Conservation (phyloP, 2,329 filamentous ascomycete genomes). For the Pseudopyricularia cyperi region DNA sequence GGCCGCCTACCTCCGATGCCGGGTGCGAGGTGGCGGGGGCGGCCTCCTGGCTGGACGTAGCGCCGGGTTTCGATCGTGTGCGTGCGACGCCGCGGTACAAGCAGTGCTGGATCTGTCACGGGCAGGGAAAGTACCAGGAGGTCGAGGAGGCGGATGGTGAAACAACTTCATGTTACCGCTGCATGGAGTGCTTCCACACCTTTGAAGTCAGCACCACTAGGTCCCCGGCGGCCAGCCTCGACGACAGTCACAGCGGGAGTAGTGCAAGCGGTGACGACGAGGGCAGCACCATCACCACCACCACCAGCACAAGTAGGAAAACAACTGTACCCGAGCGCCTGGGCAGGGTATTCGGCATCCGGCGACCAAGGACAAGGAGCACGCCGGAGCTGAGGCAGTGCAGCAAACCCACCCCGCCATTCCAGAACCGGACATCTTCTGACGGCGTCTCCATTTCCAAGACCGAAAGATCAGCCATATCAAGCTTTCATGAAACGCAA, state of each 20-base stretch:
- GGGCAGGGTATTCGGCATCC: neutral
- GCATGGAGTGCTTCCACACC: constrained; percentile 1
- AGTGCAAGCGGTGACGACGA: no score
- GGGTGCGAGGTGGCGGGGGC: no score
- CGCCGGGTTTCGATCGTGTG: neutral
- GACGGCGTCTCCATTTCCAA: neutral
- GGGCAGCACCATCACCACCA: neutral
- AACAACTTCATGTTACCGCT: neutral
- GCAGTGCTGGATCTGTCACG: neutral
- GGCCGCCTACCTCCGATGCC: no score
- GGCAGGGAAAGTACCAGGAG: neutral
- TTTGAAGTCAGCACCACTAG: neutral
- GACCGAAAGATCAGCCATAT: no score
- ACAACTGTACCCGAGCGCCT: neutral
- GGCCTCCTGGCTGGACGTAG: no score
- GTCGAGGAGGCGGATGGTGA: neutral
- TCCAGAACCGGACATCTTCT: neutral
- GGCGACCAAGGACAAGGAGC: neutral
- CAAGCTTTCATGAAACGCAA: no score
- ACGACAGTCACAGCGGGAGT: no score
- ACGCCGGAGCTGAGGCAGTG: neutral
- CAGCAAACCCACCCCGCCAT: neutral
- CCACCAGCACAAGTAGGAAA: neutral
- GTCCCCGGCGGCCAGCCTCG: neutral
- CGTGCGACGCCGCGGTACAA: neutral